Evolutionary conservation across 768 basidiomycete species (phyloP), one percentile per base, ranked within the genome.

Genomic region (Mycena epipterygia): DNA sequence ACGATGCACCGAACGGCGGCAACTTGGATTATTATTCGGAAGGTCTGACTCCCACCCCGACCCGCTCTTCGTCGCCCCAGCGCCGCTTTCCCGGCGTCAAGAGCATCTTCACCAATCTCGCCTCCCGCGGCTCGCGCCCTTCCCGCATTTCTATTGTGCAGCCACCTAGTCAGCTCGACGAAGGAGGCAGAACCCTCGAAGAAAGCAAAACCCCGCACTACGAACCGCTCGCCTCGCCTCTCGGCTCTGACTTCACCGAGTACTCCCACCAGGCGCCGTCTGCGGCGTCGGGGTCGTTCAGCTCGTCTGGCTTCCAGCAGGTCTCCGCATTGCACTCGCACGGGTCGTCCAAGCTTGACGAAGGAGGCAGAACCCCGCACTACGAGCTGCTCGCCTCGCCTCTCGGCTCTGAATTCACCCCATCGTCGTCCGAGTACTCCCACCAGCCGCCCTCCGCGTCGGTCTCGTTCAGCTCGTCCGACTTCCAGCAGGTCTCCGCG

Each of bases 61-160:
- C 73, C 33, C 74, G 76, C 60, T 72, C 73, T 14, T 71, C 67
- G n/a, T 73, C 75, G 37, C 60, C 69, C 57, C 73, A 70, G 29
- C 66, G 67, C 64, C 71, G 74, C n/a, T 64, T 74, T 52, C 41
- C 73, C 55, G 73, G 70, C 27, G 66, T 76, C 64, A 77, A 77
- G 57, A 69, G 65, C 53, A 73, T 75, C 30, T 72, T 76, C 42
- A 63, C 71, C 59, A 71, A 61, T 51, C 67, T 78, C 67, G 62
- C 75, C 19, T 71, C 72, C 69, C 75, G 73, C 41, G 42, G 61
- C 30, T 19, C 70, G 42, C 60, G 76, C 48, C 37, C 70, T 37
- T 16, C 44, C n/a, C n/a, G n/a, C n/a, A n/a, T n/a, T n/a, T n/a
- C n/a, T n/a, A n/a, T n/a, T n/a, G n/a, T n/a, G n/a, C n/a, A n/a